Base-by-base conservation (phyloP, 805 yeast genomes). In the Metschnikowia vanudenii region DNA sequence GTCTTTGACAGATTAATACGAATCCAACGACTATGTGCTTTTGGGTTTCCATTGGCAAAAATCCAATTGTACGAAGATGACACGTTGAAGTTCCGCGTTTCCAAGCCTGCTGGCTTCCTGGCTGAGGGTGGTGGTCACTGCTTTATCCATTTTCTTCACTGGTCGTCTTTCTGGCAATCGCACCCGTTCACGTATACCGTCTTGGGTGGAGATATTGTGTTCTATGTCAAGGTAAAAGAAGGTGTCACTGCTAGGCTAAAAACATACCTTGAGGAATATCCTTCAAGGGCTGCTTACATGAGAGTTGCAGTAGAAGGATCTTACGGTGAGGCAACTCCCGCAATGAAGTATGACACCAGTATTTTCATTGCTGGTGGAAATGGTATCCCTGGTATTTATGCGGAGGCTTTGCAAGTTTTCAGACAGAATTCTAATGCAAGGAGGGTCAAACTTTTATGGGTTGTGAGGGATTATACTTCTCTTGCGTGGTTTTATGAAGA, bases 91-190 rank as follows among this genome's bases (percentile, higher is more conserved):
- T 68, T 83, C 18, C 64, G 71, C 13, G 70, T 81, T 11, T 75
- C 75, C 16, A 74, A 71, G 35, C 82, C 87, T 1, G 67, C 70
- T 3, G 62, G 72, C 54, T 83, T 86, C 83, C 68, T 70, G 19
- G 71, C 77, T 4, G 62, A 63, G 39, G 84, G 86, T 0, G 88
- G 88, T 1, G 82, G 83, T 19, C 84, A 79, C 60, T 80, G 80
- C 24, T 83, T 79, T 64, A 61, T 83, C 16, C 80, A 78, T 53
- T 70, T 78, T 51, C 56, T 80, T 37, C 65, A 57, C 29, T 68
- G 71, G 37, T 52, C 66, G 30, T 63, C 76, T 54, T 78, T 80
- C 56, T 79, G 84, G 80, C 84, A 83, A 55, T 80, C 87, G 0
- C 88, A 83, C 60, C 89, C 89, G 2, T 83, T 83, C 53, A 81